Conservation (phyloP, 192 early-diverging fungal species). For the Spinellus fusiger region DNA sequence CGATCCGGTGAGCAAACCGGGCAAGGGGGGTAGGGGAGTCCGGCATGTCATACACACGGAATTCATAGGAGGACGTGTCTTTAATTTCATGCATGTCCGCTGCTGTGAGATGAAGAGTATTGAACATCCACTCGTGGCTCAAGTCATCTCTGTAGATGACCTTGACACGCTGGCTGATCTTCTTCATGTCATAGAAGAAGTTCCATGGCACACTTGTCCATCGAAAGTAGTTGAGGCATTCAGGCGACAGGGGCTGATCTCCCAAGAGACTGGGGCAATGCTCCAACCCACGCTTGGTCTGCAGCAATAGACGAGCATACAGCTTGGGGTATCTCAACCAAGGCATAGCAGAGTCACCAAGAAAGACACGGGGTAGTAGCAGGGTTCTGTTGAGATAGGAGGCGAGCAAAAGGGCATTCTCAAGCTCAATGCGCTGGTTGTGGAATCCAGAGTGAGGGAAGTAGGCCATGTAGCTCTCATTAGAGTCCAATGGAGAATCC, state of each 20-base stretch:
- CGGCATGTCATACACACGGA: slow-evolving; percentile 48
- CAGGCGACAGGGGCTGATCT: slow-evolving; percentile 37
- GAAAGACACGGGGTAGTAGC: slow-evolving; percentile 40
- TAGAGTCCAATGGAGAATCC: neutral
- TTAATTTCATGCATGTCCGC: slow-evolving; percentile 41
- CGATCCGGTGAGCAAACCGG: slow-evolving; percentile 34
- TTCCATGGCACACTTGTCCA: slow-evolving; percentile 53
- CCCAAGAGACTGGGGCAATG: slow-evolving; percentile 36
- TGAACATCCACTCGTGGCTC: slow-evolving; percentile 44
- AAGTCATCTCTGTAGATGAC: slow-evolving; percentile 40
- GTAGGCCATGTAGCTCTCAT: slow-evolving; percentile 33
- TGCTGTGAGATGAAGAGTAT: slow-evolving; percentile 30
- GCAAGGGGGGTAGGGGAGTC: slow-evolving; percentile 27
- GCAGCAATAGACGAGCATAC: slow-evolving; percentile 41
- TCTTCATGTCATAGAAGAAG: slow-evolving; percentile 46
- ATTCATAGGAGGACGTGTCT: slow-evolving; percentile 46
- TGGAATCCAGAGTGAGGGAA: slow-evolving; percentile 37
- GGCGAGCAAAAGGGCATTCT: slow-evolving; percentile 48
- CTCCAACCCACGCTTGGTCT: slow-evolving; percentile 48
- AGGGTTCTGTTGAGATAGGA: slow-evolving; percentile 50
- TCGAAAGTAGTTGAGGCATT: slow-evolving; percentile 50
- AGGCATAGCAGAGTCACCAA: slow-evolving; percentile 47
- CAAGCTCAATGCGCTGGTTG: slow-evolving; percentile 34
- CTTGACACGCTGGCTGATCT: slow-evolving; percentile 28
- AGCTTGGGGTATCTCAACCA: slow-evolving; percentile 44